Evolutionary conservation across 768 basidiomycete genomes (phyloP).

Genomic region (Vararia minispora): DNA sequence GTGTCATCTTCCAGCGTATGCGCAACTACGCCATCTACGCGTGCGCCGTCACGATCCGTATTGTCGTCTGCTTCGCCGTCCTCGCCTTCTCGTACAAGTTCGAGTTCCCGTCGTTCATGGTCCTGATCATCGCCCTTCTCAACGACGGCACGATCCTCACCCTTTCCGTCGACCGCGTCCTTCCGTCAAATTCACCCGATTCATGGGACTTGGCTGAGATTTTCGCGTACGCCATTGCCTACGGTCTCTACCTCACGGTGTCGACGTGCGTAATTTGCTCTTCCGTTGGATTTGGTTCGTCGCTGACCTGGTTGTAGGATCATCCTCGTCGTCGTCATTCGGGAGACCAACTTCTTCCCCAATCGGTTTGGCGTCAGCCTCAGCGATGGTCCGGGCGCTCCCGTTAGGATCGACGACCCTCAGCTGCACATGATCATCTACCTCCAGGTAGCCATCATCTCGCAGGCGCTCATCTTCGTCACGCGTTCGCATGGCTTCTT

Average conservation of each 20-base stretch:
- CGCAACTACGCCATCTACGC: constrained; percentile 98
- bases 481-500: constrained; percentile 92
- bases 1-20: constrained; percentile 99
- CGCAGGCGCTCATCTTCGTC: constrained; percentile 94
- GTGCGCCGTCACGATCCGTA: constrained; percentile 95
- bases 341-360: constrained; percentile 86
- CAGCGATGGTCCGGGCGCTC: constrained; percentile 14
- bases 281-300: background rate
- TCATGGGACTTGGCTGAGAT: constrained; percentile 96
- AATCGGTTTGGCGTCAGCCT: constrained; percentile 69
- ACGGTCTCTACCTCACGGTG: constrained; percentile 85
- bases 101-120: constrained; percentile 99
- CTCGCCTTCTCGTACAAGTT: constrained; percentile 94
- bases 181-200: constrained; percentile 88
- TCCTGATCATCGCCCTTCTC: constrained; percentile 91
- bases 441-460: constrained; percentile 97
- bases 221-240: constrained; percentile 90
- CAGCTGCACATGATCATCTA: constrained; percentile 85
- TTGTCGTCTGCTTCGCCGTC: constrained; percentile 94
- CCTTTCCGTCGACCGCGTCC: constrained; percentile 86
- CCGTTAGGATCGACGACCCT: constrained; percentile 38
- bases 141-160: constrained; percentile 99
- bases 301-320: constrained; percentile 33
- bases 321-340: constrained; percentile 70
- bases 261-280: constrained; percentile 59